These are phyloP conservation scores for Parathielavia hyrcaniae DNA, from an alignment of 495 filamentous ascomycete genomes.

Conservation along the genomic window DNA sequence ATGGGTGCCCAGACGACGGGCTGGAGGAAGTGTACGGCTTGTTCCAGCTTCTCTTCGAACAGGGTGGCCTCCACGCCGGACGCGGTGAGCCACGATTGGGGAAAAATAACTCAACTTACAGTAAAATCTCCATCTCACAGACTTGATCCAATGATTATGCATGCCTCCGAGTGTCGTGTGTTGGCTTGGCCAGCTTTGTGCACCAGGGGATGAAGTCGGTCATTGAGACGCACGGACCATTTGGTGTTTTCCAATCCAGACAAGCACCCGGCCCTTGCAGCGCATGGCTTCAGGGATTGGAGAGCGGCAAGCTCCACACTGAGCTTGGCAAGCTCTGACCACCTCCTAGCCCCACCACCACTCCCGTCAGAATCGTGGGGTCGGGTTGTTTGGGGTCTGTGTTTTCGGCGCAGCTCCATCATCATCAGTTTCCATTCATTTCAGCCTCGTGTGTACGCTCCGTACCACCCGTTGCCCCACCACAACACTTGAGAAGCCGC, in stretches of 20 bases:
- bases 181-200: too few relatives aligned
- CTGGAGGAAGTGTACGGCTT: too few relatives aligned
- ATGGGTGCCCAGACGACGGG: too few relatives aligned
- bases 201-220: background rate
- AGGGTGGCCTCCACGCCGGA: too few relatives aligned
- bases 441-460: background rate
- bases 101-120: too few relatives aligned
- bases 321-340: conserved; percentile 4
- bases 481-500: background rate
- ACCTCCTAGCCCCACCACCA: background rate
- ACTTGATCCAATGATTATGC: too few relatives aligned
- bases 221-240: conserved; percentile 6
- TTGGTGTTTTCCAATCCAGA: conserved; percentile 1
- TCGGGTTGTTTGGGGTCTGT: background rate
- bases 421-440: too few relatives aligned
- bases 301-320: background rate
- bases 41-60: too few relatives aligned
- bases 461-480: too few relatives aligned
- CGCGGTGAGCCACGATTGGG: too few relatives aligned
- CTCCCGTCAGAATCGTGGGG: conserved; percentile 1
- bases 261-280: background rate
- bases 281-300: background rate
- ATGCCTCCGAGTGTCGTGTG: background rate
- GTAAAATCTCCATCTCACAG: too few relatives aligned
- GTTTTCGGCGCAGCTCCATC: too few relatives aligned